Conservation (phyloP, 208 protist genomes). For the Blechomonas ayalai region DNA sequence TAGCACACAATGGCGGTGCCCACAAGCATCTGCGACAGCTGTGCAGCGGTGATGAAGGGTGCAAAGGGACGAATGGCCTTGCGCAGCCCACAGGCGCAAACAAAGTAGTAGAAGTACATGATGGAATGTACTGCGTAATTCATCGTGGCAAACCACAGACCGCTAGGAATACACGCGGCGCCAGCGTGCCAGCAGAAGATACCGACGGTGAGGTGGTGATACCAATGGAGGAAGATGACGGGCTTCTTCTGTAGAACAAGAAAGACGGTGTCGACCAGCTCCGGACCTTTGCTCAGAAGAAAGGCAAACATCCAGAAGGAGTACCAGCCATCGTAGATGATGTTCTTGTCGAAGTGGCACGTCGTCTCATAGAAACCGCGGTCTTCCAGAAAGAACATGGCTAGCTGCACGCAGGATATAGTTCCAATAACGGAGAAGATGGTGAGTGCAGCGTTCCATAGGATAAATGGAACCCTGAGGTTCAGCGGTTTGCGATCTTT, state of each 20-base stretch:
- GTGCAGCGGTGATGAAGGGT: slow-evolving; percentile 75
- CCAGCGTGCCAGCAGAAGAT: slow-evolving; percentile 91
- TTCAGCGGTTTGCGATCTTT: slow-evolving; percentile 41
- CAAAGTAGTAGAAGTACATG: slow-evolving; percentile 94
- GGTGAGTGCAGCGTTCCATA: slow-evolving; percentile 81
- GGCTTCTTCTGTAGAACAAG: slow-evolving; percentile 80
- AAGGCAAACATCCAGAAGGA: slow-evolving; percentile 67
- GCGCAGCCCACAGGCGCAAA: slow-evolving; percentile 52
- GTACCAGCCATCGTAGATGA: slow-evolving; percentile 46
- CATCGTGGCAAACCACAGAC: slow-evolving; percentile 85
- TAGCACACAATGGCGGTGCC: slow-evolving; percentile 72
- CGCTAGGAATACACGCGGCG: slow-evolving; percentile 24
- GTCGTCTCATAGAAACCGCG: slow-evolving; percentile 39
- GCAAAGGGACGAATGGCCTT: slow-evolving; percentile 66
- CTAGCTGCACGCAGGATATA: slow-evolving; percentile 37
- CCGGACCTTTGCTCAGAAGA: slow-evolving; percentile 80
- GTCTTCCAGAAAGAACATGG: slow-evolving; percentile 21
- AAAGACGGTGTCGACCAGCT: slow-evolving; percentile 85
- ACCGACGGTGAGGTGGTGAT: slow-evolving; percentile 91
- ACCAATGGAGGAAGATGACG: slow-evolving; percentile 88
- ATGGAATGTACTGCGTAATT: slow-evolving; percentile 93
- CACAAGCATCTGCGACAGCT: slow-evolving; percentile 91
- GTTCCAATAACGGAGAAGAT: slow-evolving; percentile 66
- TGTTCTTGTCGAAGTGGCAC: slow-evolving; percentile 37
- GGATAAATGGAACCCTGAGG: slow-evolving; percentile 27